These are phyloP conservation scores for Aureobasidium sp. DNA, from an alignment of 2,329 filamentous ascomycete genomes.

Conservation along the genomic window DNA sequence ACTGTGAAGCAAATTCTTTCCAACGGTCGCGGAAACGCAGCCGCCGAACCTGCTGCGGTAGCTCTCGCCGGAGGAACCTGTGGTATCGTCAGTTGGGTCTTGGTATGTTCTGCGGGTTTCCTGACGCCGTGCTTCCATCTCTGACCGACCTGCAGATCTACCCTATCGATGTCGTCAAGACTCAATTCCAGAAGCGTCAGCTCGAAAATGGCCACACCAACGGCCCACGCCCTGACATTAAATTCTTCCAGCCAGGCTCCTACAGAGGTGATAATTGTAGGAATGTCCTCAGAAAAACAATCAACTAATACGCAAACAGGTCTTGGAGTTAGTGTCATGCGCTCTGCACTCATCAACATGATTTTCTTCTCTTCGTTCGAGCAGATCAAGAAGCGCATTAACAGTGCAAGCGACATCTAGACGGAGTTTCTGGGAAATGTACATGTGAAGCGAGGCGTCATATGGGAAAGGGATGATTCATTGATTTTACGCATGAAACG, in stretches of 20 bases:
- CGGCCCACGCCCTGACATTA: conserved; percentile 58
- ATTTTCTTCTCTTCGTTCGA: conserved; percentile 89
- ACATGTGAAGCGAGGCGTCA: conserved; percentile 14
- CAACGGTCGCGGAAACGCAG: conserved; percentile 63
- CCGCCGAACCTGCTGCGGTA: conserved; percentile 74
- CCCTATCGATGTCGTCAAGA: conserved; percentile 73
- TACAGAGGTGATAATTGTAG: conserved; percentile 55
- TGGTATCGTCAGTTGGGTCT: conserved; percentile 78
- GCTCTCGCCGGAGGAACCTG: conserved; percentile 73
- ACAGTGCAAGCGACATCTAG: conserved; percentile 21
- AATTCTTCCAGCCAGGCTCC: conserved; percentile 70
- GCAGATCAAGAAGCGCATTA: conserved; percentile 61
- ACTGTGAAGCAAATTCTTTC: conserved; percentile 76
- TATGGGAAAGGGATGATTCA: conserved; percentile 2
- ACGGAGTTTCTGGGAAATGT: conserved; percentile 17
- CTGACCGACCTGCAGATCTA: conserved; percentile 37
- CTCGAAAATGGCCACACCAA: conserved; percentile 61
- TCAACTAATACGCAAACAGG: conserved; percentile 26
- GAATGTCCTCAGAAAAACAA: neutral
- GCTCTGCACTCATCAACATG: conserved; percentile 76
- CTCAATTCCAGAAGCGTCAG: conserved; percentile 76
- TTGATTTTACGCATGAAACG: conserved; percentile 10
- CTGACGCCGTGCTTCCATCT: neutral
- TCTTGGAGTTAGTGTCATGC: conserved; percentile 73
- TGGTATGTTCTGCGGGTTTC: conserved; percentile 48